Conservation (phyloP, 2,329 filamentous ascomycete genomes). For the Cercospora citrullina region DNA sequence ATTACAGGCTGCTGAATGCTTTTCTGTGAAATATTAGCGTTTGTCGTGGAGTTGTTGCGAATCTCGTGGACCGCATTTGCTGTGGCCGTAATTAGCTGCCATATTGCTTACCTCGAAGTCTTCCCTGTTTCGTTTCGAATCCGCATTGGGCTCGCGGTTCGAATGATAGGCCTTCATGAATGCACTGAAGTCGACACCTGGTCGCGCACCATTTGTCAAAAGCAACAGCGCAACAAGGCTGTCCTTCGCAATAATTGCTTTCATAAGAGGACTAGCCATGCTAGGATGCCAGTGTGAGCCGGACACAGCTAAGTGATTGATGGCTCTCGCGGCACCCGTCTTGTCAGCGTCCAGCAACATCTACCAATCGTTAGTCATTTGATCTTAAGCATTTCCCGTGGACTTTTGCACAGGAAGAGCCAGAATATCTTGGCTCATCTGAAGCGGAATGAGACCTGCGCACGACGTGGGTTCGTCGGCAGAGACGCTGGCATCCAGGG, state of each 20-base stretch:
- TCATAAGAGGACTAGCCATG: conserved; percentile 56
- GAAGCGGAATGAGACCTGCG: no score
- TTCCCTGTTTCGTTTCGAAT: conserved; percentile 52
- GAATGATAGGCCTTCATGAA: conserved; percentile 62
- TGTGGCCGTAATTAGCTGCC: background rate
- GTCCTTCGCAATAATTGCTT: conserved; percentile 59
- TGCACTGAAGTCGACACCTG: conserved; percentile 61
- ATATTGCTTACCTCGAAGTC: conserved; percentile 43
- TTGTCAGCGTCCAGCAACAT: conserved; percentile 56
- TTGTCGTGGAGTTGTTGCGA: background rate
- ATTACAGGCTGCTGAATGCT: conserved; percentile 66
- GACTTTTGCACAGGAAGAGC: background rate
- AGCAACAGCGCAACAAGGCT: conserved; percentile 58
- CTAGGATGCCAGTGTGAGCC: conserved; percentile 38
- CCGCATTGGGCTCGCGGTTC: conserved; percentile 37
- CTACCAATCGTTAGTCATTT: conserved; percentile 27
- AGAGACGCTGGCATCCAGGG: background rate
- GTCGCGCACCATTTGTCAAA: conserved; percentile 62
- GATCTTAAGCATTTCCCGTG: background rate
- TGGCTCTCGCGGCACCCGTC: conserved; percentile 60
- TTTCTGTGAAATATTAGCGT: conserved; percentile 27
- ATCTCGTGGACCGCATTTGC: background rate
- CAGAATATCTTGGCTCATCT: background rate
- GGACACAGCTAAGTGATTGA: conserved; percentile 63
- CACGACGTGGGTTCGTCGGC: background rate